Base-by-base conservation (phyloP, 805 yeast species). In the Grigorovia yakushimaensis region DNA sequence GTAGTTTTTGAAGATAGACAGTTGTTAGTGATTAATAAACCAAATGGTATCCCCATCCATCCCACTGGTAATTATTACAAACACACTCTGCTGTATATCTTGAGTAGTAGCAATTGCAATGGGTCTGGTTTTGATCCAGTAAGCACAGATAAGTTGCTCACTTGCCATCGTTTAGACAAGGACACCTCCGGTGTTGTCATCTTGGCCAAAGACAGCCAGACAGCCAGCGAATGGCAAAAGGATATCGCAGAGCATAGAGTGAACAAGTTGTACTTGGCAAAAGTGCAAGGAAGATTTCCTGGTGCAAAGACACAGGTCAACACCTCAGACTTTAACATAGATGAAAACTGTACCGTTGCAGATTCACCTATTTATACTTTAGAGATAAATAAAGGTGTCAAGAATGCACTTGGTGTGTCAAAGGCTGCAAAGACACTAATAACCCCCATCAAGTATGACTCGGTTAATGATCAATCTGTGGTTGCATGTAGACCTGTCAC, bases 1-100 rank as follows among this genome's bases (percentile, higher is more conserved):
- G 15, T 88, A 13, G 78, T 88, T 0, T 73, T 73, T 59, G 85
- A 88, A 54, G 82, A 87, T 62, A 87, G 80, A 2, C 73, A 81
- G 38, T 60, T 86, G n/a, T 73, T 91, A 5, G 93, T 86, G 3
- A 79, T 93, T 13, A 91, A 91, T 64, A 93, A 93, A 55, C 98
- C 98, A 0, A 74, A 86, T 5, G 98, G 98, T 0, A 73, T 93
- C 1, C 98, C 98, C 0, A 91, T 87, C 1, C 98, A 93, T 62
- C 98, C 98, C 2, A 84, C 96, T 0, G 98, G 98, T 0, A 69
- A 86, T 51, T 79, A 81, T 71, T 62, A 88, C 59, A 78, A 79
- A 62, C 77, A 82, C 60, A 78, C 94, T 1, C 73, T 87, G 33
- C 83, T 91, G 5, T 82, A 81, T 59, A 73, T 88, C 5, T 65